Evolutionary conservation across 768 basidiomycete species (phyloP).

Genomic region (Leucosporidium scottii): DNA sequence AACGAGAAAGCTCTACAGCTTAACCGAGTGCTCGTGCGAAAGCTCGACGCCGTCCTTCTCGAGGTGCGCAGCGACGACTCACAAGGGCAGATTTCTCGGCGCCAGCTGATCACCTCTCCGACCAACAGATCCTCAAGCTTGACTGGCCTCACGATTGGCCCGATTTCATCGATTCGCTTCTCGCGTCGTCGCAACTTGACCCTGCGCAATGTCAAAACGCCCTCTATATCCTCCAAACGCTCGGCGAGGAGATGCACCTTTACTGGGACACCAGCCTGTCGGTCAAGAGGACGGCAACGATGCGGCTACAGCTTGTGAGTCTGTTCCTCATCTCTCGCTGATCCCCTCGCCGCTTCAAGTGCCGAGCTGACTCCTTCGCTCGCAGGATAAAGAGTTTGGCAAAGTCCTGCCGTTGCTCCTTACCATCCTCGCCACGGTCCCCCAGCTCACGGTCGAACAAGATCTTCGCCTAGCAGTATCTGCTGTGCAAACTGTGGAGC

Average conservation of each 20-base stretch:
- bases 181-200: neutral
- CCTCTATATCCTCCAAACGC: neutral
- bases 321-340: neutral
- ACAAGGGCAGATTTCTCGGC: too few relatives aligned
- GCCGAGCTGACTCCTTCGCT: neutral
- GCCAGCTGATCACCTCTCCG: neutral
- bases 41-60: neutral
- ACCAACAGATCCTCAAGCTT: neutral
- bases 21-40: neutral
- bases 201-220: neutral
- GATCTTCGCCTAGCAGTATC: neutral
- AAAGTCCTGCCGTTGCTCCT: neutral
- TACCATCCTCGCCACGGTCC: neutral
- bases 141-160: slow-evolving; percentile 1
- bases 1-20: neutral
- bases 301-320: neutral
- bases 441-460: neutral
- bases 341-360: too few relatives aligned
- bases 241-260: neutral
- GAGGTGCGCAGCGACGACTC: neutral
- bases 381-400: neutral
- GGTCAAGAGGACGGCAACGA: neutral
- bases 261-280: neutral
- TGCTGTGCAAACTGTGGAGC: neutral
- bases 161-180: neutral